These are phyloP conservation scores for Pseudoscleropodium purum DNA, from an alignment of 225 moss, liverwort and hornwort genomes.

Conservation along the genomic window DNA sequence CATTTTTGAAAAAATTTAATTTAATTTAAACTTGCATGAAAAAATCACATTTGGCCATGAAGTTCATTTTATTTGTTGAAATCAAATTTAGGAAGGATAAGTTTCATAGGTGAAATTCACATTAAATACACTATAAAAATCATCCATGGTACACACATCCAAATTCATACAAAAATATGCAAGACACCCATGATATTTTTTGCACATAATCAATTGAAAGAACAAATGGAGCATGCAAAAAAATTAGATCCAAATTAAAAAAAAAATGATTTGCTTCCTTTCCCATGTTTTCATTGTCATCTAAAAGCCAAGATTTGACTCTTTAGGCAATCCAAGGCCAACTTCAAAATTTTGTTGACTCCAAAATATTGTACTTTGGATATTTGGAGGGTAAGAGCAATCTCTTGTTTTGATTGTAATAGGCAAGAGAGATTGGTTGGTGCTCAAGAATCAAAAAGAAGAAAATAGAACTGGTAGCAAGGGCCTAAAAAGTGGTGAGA, in stretches of 20 bases:
- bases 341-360: neutral
- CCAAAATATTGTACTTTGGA: neutral
- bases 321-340: neutral
- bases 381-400: neutral
- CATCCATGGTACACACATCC: neutral
- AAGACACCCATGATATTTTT: neutral
- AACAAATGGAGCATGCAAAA: neutral
- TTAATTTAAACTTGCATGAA: too few relatives aligned
- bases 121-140: neutral
- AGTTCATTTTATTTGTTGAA: neutral
- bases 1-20: too few relatives aligned
- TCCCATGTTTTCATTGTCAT: too few relatives aligned
- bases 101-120: neutral
- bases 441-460: too few relatives aligned
- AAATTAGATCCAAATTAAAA: neutral
- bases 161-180: neutral
- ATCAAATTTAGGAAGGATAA: neutral
- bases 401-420: neutral
- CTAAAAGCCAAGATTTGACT: neutral
- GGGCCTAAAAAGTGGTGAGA: neutral
- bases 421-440: neutral
- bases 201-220: fast-evolving
- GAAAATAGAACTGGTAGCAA: neutral
- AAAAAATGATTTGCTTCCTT: neutral
- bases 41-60: neutral